These are phyloP conservation scores for Zoysia matrella DNA, from an alignment of 202 grass and related monocot species.

Conservation along the genomic window DNA sequence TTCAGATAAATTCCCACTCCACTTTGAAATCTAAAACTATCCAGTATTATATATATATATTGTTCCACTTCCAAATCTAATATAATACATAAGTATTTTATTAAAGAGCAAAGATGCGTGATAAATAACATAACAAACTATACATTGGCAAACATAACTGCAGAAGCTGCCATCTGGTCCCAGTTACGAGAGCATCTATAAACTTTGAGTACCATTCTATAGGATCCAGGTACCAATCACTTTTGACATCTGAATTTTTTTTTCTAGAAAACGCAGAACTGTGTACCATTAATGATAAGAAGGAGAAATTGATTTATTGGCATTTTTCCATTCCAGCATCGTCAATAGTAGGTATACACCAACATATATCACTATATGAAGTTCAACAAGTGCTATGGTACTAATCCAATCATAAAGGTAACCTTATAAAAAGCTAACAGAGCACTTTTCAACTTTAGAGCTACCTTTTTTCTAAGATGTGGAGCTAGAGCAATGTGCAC, in stretches of 20 bases:
- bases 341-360: no score
- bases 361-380: conserved; percentile 19
- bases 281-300: no score
- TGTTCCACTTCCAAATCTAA: conserved; percentile 36
- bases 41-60: conserved; percentile 7
- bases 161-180: conserved; percentile 2
- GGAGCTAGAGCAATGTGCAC: conserved; percentile 41
- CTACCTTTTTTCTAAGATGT: conserved; percentile 43
- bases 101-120: conserved; percentile 29
- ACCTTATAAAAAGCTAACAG: conserved; percentile 50
- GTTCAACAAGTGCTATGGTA: conserved; percentile 22
- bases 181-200: conserved; percentile 35
- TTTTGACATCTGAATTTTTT: background rate
- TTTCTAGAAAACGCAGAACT: no score
- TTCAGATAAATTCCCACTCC: conserved; percentile 45
- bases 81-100: conserved; percentile 39
- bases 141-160: conserved; percentile 10
- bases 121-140: background rate
- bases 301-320: no score
- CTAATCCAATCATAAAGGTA: conserved; percentile 35
- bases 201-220: background rate
- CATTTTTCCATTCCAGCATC: no score
- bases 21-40: conserved; percentile 33
- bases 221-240: background rate
- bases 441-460: conserved; percentile 45